These are phyloP conservation scores for Leccinum griseonigrum DNA, from an alignment of 1,284 basidiomycete genomes.

Conservation along the genomic window DNA sequence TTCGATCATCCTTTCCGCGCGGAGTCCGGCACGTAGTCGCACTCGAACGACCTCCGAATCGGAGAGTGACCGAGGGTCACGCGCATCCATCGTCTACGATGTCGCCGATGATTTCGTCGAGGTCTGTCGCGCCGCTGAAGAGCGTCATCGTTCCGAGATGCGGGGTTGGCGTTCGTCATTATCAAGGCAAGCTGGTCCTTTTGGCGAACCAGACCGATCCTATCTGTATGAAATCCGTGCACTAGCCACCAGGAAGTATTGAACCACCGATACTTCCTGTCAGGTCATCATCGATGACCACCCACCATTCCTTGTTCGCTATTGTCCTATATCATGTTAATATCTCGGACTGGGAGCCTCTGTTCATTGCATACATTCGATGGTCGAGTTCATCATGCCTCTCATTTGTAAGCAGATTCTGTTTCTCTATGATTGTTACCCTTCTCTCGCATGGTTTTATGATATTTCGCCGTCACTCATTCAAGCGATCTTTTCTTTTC, in stretches of 20 bases:
- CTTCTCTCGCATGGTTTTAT: constrained; percentile 21
- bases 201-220: constrained; percentile 52
- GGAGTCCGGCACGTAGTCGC: constrained; percentile 64
- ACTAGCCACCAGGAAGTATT: constrained; percentile 77
- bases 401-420: constrained; percentile 30
- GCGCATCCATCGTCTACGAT: constrained; percentile 70
- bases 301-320: not conserved
- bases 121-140: constrained; percentile 73
- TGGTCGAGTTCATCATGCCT: constrained; percentile 21
- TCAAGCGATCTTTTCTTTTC: constrained; percentile 15
- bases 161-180: constrained; percentile 69
- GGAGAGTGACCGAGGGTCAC: constrained; percentile 71
- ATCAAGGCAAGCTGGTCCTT: constrained; percentile 40
- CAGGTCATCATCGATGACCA: constrained; percentile 4
- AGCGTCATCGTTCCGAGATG: constrained; percentile 79
- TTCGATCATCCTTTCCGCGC: constrained; percentile 39
- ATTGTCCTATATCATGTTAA: constrained; percentile 15
- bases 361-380: constrained; percentile 23
- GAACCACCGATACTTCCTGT: constrained; percentile 23
- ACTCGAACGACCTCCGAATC: constrained; percentile 67
- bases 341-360: constrained; percentile 21
- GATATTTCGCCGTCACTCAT: constrained; percentile 24
- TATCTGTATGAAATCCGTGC: constrained; percentile 77
- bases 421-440: constrained; percentile 27
- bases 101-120: constrained; percentile 71